Percentiles rank a stretch among this genome's conserved stretches.
phyloP scores from a whole-genome alignment of 2,329 filamentous ascomycete species.

The Monosporascus cannonballus region DNA sequence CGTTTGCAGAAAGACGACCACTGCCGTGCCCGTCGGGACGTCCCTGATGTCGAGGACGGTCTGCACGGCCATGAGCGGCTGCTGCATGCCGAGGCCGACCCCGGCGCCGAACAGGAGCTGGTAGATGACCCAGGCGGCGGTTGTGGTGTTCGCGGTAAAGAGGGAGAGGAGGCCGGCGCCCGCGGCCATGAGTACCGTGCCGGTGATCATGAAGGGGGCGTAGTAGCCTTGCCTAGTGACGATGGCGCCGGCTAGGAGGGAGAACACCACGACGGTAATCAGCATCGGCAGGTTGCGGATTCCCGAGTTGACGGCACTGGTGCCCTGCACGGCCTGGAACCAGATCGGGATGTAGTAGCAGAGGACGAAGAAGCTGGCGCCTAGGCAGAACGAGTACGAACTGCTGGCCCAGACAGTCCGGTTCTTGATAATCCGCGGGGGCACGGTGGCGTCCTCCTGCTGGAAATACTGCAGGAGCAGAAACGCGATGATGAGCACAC shows the following conservation, averaged over 20 bases:
- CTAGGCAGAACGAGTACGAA: slow-evolving; percentile 29
- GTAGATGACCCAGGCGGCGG: slow-evolving; percentile 35
- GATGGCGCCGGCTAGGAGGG: slow-evolving; percentile 20
- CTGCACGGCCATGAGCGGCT: slow-evolving; percentile 36
- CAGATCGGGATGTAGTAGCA: slow-evolving; percentile 29
- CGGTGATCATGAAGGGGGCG: slow-evolving; percentile 32
- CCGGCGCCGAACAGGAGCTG: slow-evolving; percentile 36
- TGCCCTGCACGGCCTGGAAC: slow-evolving; percentile 27
- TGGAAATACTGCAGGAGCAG: slow-evolving; percentile 28
- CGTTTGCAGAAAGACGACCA: slow-evolving; percentile 36
- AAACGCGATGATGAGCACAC: slow-evolving; percentile 26
- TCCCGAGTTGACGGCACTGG: slow-evolving; percentile 27
- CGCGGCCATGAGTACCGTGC: slow-evolving; percentile 24
- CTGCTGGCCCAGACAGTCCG: slow-evolving; percentile 27
- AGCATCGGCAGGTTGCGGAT: slow-evolving; percentile 29
- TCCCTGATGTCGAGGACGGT: slow-evolving; percentile 26
- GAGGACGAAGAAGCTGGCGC: slow-evolving; percentile 23
- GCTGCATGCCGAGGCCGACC: slow-evolving; percentile 34
- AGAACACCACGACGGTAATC: slow-evolving; percentile 23
- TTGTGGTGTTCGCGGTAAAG: slow-evolving; percentile 23
- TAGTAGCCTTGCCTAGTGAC: slow-evolving; percentile 31
- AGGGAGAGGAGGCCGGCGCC: slow-evolving; percentile 35
- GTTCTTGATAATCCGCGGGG: slow-evolving; percentile 31
- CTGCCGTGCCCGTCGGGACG: slow-evolving; percentile 19
- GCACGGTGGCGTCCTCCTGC: slow-evolving; percentile 33